A percentile compares a stretch with the other conserved stretches of the same genome.
Evolutionary conservation across 805 yeast genomes (phyloP).

Genomic region (Lipomyces yamanashiensis): DNA sequence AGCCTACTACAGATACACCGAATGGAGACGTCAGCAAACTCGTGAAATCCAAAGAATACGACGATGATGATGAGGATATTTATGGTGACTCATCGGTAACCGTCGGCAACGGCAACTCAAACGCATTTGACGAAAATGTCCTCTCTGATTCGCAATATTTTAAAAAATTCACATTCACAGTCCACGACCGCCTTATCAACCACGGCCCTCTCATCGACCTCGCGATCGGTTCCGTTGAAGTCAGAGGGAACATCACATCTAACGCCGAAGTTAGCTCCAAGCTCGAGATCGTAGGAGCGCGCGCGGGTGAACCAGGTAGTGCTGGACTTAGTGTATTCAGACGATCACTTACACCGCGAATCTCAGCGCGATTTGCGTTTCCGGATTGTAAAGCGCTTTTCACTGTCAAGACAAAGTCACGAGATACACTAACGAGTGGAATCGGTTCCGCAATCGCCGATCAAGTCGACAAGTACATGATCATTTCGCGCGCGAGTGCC

Average conservation of each 20-base stretch:
- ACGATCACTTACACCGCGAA: conserved; percentile 69
- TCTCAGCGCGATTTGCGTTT: conserved; percentile 70
- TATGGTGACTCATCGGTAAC: conserved; percentile 28
- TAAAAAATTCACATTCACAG: conserved; percentile 48
- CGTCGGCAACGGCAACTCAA: background rate
- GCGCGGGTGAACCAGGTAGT: conserved; percentile 59
- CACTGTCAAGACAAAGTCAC: conserved; percentile 54
- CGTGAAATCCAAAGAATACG: conserved; percentile 28
- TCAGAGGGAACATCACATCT: background rate
- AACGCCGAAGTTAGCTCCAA: conserved; percentile 11
- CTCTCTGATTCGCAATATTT: conserved; percentile 12
- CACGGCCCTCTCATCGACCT: conserved; percentile 77
- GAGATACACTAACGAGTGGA: conserved; percentile 23
- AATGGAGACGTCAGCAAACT: background rate
- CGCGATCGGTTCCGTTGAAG: conserved; percentile 55
- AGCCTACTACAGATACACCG: background rate
- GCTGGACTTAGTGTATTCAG: conserved; percentile 65
- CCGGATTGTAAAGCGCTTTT: conserved; percentile 75
- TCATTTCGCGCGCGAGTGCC: conserved; percentile 42
- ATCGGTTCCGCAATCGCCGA: conserved; percentile 18
- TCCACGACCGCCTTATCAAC: conserved; percentile 61
- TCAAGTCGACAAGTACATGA: conserved; percentile 35
- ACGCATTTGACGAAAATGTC: conserved; percentile 43
- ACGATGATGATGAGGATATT: conserved; percentile 37
- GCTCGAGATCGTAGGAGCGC: conserved; percentile 65